A percentile compares a stretch with the other conserved stretches of the same genome.
Conservation (phyloP, 2,329 filamentous ascomycete species). For the Harringtonia aguacate region DNA sequence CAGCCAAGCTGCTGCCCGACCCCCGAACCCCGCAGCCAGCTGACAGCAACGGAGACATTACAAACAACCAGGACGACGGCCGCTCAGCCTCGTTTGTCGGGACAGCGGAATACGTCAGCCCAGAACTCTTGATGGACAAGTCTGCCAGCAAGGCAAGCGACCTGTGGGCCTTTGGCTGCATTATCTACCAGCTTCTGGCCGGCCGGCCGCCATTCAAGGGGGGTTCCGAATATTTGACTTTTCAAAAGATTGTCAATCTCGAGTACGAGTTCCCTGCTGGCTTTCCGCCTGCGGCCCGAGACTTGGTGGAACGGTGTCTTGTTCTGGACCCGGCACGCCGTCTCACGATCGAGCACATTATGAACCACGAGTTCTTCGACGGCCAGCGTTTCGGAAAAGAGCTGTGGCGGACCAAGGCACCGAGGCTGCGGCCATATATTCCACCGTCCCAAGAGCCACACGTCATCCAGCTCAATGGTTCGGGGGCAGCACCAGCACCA, state of each 20-base stretch:
- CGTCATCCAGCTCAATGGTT: slow-evolving; percentile 62
- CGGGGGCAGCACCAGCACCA: slow-evolving; percentile 25
- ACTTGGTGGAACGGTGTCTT: slow-evolving; percentile 81
- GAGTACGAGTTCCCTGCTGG: slow-evolving; percentile 89
- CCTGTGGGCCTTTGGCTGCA: slow-evolving; percentile 96
- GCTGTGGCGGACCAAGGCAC: slow-evolving; percentile 84
- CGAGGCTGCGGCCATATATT: slow-evolving; percentile 73
- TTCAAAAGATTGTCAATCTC: slow-evolving; percentile 92
- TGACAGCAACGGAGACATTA: slow-evolving; percentile 13
- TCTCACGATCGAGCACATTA: slow-evolving; percentile 89
- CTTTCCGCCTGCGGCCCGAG: slow-evolving; percentile 76
- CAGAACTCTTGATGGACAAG: slow-evolving; percentile 92
- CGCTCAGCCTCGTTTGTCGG: slow-evolving; percentile 92
- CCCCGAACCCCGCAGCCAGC: slow-evolving; percentile 35
- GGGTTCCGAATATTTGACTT: slow-evolving; percentile 89
- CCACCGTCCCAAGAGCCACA: slow-evolving; percentile 65
- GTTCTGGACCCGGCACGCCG: slow-evolving; percentile 79
- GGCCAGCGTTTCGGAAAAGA: slow-evolving; percentile 74
- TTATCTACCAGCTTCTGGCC: slow-evolving; percentile 90
- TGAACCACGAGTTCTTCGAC: slow-evolving; percentile 91
- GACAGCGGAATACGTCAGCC: slow-evolving; percentile 96
- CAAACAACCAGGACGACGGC: slow-evolving; percentile 41
- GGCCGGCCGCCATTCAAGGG: slow-evolving; percentile 97
- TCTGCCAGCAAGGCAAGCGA: slow-evolving; percentile 97
- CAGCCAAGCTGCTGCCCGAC: slow-evolving; percentile 78